phyloP scores from a whole-genome alignment of 805 yeast genomes.

The Tetrapisispora namnaoensis region DNA sequence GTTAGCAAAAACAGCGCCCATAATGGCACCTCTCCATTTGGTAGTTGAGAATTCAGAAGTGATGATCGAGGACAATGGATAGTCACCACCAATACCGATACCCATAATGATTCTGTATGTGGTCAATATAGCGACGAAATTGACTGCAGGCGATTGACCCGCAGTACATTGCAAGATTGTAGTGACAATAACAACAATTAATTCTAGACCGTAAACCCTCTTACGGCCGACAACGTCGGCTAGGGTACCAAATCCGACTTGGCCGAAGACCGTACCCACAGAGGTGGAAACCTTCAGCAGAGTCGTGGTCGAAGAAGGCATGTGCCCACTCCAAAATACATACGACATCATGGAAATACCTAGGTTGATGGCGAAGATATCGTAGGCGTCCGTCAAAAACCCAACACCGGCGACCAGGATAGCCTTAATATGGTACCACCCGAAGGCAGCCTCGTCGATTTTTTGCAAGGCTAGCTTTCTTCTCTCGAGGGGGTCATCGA shows the following conservation, averaged over 20 bases:
- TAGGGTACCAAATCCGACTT: slow-evolving; percentile 69
- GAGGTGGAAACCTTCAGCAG: slow-evolving; percentile 81
- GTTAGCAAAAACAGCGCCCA: slow-evolving; percentile 93
- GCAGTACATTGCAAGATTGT: slow-evolving; percentile 67
- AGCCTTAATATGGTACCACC: slow-evolving; percentile 78
- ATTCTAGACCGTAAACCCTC: slow-evolving; percentile 76
- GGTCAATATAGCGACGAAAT: slow-evolving; percentile 62
- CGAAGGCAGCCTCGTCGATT: slow-evolving; percentile 69
- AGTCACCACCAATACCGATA: slow-evolving; percentile 96
- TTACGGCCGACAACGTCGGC: slow-evolving; percentile 84
- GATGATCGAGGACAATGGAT: slow-evolving; percentile 83
- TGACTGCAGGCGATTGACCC: slow-evolving; percentile 63
- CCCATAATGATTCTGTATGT: slow-evolving; percentile 84
- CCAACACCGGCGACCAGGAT: slow-evolving; percentile 88
- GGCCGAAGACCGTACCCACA: slow-evolving; percentile 91
- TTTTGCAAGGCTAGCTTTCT: slow-evolving; percentile 77
- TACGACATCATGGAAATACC: slow-evolving; percentile 70
- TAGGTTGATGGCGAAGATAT: slow-evolving; percentile 81
- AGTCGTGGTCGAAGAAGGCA: slow-evolving; percentile 67
- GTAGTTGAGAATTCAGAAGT: slow-evolving; percentile 90
- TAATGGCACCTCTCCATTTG: slow-evolving; percentile 96
- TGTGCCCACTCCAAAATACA: slow-evolving; percentile 56
- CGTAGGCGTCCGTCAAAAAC: slow-evolving; percentile 87
- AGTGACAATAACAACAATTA: slow-evolving; percentile 74
- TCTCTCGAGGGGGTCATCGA: slow-evolving; percentile 79